Evolutionary conservation across 305 asterid species (phyloP).

Genomic region (Rubia balearica): DNA sequence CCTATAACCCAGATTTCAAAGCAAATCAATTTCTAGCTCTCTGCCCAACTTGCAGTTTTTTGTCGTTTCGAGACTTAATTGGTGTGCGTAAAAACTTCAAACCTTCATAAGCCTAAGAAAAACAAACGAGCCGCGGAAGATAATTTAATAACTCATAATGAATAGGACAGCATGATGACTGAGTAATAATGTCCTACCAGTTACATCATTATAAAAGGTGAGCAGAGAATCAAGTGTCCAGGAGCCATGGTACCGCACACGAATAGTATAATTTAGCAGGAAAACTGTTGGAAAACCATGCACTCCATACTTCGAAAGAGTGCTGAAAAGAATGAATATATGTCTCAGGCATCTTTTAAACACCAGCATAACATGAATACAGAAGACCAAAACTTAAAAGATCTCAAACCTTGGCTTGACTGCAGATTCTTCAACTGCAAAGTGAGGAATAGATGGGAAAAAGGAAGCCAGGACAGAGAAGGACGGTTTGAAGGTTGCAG

Average conservation of each 20-base stretch:
- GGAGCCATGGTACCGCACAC: constrained; percentile 67
- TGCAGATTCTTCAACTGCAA: constrained; percentile 82
- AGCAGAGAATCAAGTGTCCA: constrained; percentile 72
- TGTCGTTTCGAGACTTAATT: neutral
- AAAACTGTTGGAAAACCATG: constrained; percentile 82
- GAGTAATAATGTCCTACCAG: constrained; percentile 45
- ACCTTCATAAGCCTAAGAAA: neutral
- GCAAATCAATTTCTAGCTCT: neutral
- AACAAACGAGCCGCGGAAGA: neutral
- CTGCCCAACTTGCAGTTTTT: neutral
- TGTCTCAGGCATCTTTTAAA: constrained; percentile 17
- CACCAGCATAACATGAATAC: constrained; percentile 7
- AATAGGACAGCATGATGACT: constrained; percentile 6
- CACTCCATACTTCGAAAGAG: constrained; percentile 89
- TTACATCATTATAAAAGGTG: constrained; percentile 55
- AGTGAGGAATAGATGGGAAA: constrained; percentile 85
- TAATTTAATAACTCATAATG: neutral
- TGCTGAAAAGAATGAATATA: constrained; percentile 44
- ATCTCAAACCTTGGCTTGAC: constrained; percentile 80
- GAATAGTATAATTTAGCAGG: constrained; percentile 78
- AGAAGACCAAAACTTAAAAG: constrained; percentile 11
- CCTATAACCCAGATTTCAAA: neutral
- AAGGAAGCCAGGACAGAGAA: constrained; percentile 64
- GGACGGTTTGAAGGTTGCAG: constrained; percentile 52
- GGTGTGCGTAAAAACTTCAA: neutral